Conservation (phyloP, 768 basidiomycete genomes). For the Hemileccinum impolitum region DNA sequence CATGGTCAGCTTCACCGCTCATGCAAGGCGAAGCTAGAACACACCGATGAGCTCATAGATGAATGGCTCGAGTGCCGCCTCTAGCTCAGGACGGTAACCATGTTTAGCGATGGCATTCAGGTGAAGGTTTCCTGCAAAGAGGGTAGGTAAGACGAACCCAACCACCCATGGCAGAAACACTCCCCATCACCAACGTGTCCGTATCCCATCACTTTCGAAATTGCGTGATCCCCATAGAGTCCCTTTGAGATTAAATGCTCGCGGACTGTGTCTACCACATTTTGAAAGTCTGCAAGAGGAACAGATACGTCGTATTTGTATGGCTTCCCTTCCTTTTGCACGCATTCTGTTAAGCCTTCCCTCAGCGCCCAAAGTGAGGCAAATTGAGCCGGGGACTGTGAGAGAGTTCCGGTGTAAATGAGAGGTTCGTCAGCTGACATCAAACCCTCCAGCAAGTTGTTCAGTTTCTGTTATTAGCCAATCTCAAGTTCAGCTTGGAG, state of each 20-base stretch:
- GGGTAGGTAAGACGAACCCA: not conserved
- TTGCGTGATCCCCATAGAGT: conserved; percentile 64
- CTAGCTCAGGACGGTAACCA: conserved; percentile 77
- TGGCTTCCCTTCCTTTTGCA: conserved; percentile 88
- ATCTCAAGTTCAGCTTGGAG: conserved; percentile 8
- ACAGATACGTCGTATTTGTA: conserved; percentile 98
- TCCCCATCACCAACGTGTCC: conserved; percentile 96
- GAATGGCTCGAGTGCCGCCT: conserved; percentile 89
- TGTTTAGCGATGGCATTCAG: conserved; percentile 80
- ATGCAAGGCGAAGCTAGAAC: conserved; percentile 18
- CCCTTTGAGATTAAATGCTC: conserved; percentile 68
- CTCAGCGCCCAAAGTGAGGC: conserved; percentile 87
- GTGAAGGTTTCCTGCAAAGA: conserved; percentile 78
- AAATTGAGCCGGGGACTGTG: conserved; percentile 89
- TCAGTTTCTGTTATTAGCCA: conserved; percentile 69
- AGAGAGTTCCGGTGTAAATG: conserved; percentile 86
- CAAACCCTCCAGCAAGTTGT: conserved; percentile 70
- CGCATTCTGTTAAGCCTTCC: conserved; percentile 89
- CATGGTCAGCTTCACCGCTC: not conserved
- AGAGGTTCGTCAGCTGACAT: conserved; percentile 69
- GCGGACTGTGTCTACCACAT: conserved; percentile 77
- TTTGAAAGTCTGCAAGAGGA: conserved; percentile 82
- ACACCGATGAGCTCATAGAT: conserved; percentile 86
- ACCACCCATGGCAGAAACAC: conserved; percentile 22
- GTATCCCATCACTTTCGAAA: conserved; percentile 87